phyloP scores from a whole-genome alignment of 179 eudicot species.

The Drosera spatulata region DNA sequence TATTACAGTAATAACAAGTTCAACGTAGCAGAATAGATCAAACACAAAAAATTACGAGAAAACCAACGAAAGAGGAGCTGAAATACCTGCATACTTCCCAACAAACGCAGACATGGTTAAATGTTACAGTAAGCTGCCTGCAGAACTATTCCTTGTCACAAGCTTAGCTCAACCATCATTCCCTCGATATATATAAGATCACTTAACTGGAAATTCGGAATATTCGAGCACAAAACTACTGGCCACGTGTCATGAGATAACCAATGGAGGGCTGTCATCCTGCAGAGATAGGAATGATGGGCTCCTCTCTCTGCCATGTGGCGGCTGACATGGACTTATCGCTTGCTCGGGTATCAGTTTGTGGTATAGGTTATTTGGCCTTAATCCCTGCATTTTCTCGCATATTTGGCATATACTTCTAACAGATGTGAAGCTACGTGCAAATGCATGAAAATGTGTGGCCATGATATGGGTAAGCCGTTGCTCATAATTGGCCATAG shows the following conservation, averaged over 20 bases:
- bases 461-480: too few species aligned
- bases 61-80: neutral
- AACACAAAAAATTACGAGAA: neutral
- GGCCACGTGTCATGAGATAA: constrained; percentile 46
- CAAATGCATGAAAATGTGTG: too few species aligned
- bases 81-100: constrained; percentile 80
- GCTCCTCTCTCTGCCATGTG: constrained; percentile 29
- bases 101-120: constrained; percentile 85
- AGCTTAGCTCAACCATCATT: constrained; percentile 8
- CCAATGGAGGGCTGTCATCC: constrained; percentile 46
- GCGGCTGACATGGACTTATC: constrained; percentile 7
- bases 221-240: constrained; percentile 3
- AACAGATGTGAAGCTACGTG: too few species aligned
- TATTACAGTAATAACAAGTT: too few species aligned
- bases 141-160: neutral
- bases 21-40: neutral
- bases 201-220: constrained; percentile 27
- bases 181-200: constrained; percentile 16
- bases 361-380: constrained; percentile 23
- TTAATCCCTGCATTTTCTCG: constrained; percentile 22
- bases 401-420: neutral
- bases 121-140: neutral
- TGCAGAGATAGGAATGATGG: constrained; percentile 53
- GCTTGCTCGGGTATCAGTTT: constrained; percentile 6
- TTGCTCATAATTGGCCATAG: too few species aligned